Percentiles rank a stretch among this genome's conserved stretches.
Evolutionary conservation across 2,329 filamentous ascomycete species (phyloP).

Genomic region (Rachicladosporium sp.): DNA sequence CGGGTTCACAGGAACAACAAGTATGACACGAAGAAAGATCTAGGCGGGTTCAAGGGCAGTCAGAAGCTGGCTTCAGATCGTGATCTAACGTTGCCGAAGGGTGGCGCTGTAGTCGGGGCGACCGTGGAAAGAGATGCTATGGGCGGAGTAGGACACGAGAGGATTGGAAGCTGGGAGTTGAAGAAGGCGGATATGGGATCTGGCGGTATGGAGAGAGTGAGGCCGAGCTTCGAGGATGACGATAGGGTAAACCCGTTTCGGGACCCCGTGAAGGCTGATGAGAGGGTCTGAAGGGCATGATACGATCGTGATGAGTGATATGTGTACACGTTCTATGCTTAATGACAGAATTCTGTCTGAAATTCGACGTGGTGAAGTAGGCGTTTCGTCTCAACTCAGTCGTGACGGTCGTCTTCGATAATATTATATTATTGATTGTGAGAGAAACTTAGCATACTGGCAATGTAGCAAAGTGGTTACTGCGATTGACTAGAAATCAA

Average conservation of each 20-base stretch:
- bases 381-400: not conserved
- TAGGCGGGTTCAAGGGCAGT: constrained; percentile 45
- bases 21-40: constrained; percentile 22
- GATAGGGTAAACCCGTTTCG: constrained; percentile 28
- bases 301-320: not conserved
- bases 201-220: constrained; percentile 18
- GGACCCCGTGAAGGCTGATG: constrained; percentile 33
- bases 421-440: not conserved
- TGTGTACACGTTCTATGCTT: not conserved
- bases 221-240: constrained; percentile 35
- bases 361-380: not conserved
- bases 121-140: constrained; percentile 15
- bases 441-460: not conserved
- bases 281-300: constrained; percentile 30
- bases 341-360: too few relatives aligned
- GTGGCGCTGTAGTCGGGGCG: constrained; percentile 19
- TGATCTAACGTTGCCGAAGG: constrained; percentile 37
- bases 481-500: constrained; percentile 11
- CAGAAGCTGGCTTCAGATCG: constrained; percentile 42
- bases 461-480: constrained; percentile 11
- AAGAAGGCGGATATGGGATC: constrained; percentile 21
- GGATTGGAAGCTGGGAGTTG: constrained; percentile 47
- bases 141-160: constrained; percentile 33
- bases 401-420: not conserved
- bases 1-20: constrained; percentile 29